Base-by-base conservation (phyloP, 2,329 filamentous ascomycete species). In the Tympanopsis confertula region DNA sequence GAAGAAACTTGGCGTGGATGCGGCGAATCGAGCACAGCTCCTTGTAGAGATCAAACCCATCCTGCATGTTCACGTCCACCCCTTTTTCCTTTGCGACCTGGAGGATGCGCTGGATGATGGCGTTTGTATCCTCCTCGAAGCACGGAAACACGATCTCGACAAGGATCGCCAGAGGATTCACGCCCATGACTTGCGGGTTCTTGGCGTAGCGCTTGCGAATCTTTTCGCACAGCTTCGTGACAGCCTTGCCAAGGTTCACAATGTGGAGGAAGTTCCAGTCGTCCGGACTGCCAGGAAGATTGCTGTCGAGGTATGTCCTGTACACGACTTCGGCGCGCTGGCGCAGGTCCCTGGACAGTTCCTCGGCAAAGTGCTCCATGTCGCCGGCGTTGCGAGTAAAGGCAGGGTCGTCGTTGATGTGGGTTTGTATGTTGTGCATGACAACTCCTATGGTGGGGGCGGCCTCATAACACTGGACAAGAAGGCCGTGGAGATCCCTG, bases 371-470 rank as follows among this genome's bases (percentile, higher is more conserved):
- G 22, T 68, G 62, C 32, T 79, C 67, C 38, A 78, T 61, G 38
- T 80, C 73, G 40, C 76, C 70, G 1, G 66, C 57, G 18, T 69
- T 67, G 38, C 71, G 66, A 19, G 65, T 65, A 52, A 82, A 85
- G 18, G 69, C 64, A 10, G 72, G 66, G 52, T 86, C 78, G 29
- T 68, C 65, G 50, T 78, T 74, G 38, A 86, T 70, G 50, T 85
- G 78, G 37, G 68, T 72, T 39, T 83, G 76, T 15, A 86, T 56
- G 30, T 85, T 15, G 48, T 74, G 72, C 66, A 85, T 71, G n/a
- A 82, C 67, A 13, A 78, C 77, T 4, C 81, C 86, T 17, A 94
- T 78, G 28, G 80, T 77, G 4, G 86, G 86, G 10, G 86, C 95
- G n/a, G 71, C 62, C 44, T 94, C 87, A 57, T 89, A 86, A 40